Evolutionary conservation across 2,329 filamentous ascomycete genomes (phyloP).

Genomic region (Chaetomium strumarium): DNA sequence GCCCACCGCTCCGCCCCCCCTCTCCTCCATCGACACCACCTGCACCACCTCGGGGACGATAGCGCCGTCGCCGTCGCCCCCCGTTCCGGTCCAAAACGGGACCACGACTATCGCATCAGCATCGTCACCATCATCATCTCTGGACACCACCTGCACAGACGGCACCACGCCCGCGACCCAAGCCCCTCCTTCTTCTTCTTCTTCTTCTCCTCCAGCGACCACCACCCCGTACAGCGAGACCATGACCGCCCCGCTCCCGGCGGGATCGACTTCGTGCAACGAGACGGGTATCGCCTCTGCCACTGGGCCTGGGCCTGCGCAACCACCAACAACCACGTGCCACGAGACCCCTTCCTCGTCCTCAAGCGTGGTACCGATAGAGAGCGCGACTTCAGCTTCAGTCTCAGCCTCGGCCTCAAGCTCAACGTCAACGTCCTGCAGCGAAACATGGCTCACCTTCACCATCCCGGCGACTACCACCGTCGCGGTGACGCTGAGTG

Average conservation of each 20-base stretch:
- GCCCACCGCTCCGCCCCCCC: neutral
- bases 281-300: too few species aligned
- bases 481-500: neutral
- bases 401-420: too few species aligned
- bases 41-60: neutral
- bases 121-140: too few species aligned
- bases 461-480: neutral
- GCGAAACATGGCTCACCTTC: neutral
- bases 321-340: too few species aligned
- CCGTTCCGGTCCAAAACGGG: too few species aligned
- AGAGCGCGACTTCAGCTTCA: too few species aligned
- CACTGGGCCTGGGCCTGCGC: too few species aligned
- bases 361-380: neutral
- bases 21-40: neutral
- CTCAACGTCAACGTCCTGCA: too few species aligned
- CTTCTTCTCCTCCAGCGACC: neutral
- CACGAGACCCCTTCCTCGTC: neutral
- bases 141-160: slow-evolving; percentile 22
- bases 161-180: slow-evolving; percentile 4
- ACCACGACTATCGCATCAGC: too few species aligned
- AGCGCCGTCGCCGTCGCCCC: slow-evolving; percentile 8
- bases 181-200: too few species aligned
- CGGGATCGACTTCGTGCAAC: too few species aligned
- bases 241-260: neutral
- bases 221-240: slow-evolving; percentile 1